phyloP scores from a whole-genome alignment of 345 rosid species.

The Syzygium jambos region DNA sequence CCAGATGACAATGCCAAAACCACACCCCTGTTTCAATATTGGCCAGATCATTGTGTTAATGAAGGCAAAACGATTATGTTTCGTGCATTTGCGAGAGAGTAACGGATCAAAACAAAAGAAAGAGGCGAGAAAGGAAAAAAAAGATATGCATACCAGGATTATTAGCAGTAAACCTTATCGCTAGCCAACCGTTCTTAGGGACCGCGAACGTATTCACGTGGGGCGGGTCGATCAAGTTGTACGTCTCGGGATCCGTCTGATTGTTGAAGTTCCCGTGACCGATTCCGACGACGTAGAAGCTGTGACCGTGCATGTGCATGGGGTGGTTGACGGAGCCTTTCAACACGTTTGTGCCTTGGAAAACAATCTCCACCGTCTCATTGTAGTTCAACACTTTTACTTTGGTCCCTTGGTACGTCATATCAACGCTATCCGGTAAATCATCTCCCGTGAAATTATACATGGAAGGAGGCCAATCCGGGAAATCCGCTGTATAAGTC shows the following conservation, averaged over 20 bases:
- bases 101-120: no score
- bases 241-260: neutral
- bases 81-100: no score
- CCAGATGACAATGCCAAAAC: neutral
- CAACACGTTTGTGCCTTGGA: slow-evolving; percentile 12
- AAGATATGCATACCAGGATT: neutral
- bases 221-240: slow-evolving; percentile 14
- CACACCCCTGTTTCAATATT: neutral
- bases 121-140: neutral
- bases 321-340: slow-evolving; percentile 7
- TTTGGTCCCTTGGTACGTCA: slow-evolving; percentile 4
- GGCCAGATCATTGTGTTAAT: no score
- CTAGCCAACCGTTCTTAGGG: slow-evolving; percentile 12
- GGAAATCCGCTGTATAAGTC: neutral
- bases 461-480: neutral
- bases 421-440: neutral
- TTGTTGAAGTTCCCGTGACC: slow-evolving; percentile 7
- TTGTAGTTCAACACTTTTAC: slow-evolving; percentile 8
- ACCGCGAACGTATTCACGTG: slow-evolving; percentile 1
- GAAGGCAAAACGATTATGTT: no score
- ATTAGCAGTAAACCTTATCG: slow-evolving; percentile 10
- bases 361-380: slow-evolving; percentile 10
- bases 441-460: neutral
- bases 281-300: slow-evolving; percentile 6
- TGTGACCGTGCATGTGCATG: slow-evolving; percentile 13